phyloP scores from a whole-genome alignment of 768 basidiomycete genomes.

The Paxillus ammoniavirescens region DNA sequence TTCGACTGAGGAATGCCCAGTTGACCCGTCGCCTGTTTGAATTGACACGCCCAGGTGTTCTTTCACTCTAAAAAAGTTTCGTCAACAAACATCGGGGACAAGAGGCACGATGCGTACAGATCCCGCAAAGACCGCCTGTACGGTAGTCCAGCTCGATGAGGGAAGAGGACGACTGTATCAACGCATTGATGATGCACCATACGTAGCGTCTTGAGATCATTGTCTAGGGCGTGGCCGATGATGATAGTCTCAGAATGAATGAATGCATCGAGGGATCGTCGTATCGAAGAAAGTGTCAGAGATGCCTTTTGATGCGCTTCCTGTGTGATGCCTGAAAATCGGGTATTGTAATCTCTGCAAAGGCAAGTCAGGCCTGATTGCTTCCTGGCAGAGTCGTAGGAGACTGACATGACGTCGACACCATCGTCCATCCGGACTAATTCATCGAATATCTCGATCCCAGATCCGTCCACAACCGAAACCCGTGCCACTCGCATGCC shows the following conservation, averaged over 20 bases:
- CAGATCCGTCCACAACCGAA: conserved; percentile 80
- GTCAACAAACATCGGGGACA: conserved; percentile 7
- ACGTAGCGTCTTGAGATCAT: conserved; percentile 88
- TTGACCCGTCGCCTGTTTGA: conserved; percentile 70
- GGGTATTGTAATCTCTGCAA: conserved; percentile 84
- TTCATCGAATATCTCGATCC: conserved; percentile 78
- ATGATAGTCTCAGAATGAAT: conserved; percentile 82
- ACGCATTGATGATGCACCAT: conserved; percentile 83
- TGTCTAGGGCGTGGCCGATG: conserved; percentile 90
- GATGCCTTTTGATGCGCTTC: conserved; percentile 59
- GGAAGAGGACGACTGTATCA: conserved; percentile 87
- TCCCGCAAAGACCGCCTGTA: conserved; percentile 80
- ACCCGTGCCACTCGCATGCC: conserved; percentile 90
- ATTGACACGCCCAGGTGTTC: conserved; percentile 81
- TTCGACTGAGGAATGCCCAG: conserved; percentile 88
- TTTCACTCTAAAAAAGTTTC: conserved; percentile 52
- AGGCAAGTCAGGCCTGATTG: conserved; percentile 2
- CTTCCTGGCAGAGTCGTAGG: neutral
- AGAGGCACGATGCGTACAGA: conserved; percentile 49
- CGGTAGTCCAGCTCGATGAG: conserved; percentile 74
- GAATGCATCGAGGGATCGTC: conserved; percentile 64
- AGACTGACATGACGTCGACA: conserved; percentile 69
- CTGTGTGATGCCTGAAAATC: conserved; percentile 79
- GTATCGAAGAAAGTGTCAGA: conserved; percentile 63
- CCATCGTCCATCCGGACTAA: conserved; percentile 78